Evolutionary conservation across 2,329 filamentous ascomycete genomes (phyloP).

Genomic region (Microcyclospora tardicrescens): DNA sequence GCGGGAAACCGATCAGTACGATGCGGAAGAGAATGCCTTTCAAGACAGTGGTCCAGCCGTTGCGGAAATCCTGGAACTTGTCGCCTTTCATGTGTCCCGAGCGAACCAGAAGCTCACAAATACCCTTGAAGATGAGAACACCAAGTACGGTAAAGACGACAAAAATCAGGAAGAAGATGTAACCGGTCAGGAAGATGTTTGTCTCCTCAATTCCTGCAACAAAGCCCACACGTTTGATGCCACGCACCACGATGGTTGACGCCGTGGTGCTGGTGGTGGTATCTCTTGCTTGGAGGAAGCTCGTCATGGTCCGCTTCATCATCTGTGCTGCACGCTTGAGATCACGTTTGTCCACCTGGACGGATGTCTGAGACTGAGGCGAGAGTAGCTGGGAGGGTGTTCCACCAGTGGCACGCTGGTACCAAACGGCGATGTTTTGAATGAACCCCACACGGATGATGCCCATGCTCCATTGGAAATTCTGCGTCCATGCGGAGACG

Average conservation of each 20-base stretch:
- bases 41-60: constrained; percentile 82
- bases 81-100: constrained; percentile 67
- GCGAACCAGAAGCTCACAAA: constrained; percentile 64
- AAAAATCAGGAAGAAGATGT: constrained; percentile 80
- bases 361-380: constrained; percentile 59
- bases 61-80: constrained; percentile 85
- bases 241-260: constrained; percentile 47
- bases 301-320: constrained; percentile 40
- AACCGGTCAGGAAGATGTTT: constrained; percentile 85
- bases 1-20: constrained; percentile 78
- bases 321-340: constrained; percentile 33
- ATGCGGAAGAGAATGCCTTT: constrained; percentile 90
- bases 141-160: constrained; percentile 59
- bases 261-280: constrained; percentile 20
- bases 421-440: constrained; percentile 86
- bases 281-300: constrained; percentile 11
- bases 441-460: constrained; percentile 81
- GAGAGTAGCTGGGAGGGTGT: constrained; percentile 68
- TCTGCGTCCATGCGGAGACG: constrained; percentile 86
- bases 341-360: constrained; percentile 67
- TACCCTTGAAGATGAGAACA: constrained; percentile 66
- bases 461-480: constrained; percentile 97
- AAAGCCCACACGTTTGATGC: constrained; percentile 84
- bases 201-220: constrained; percentile 71
- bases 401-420: constrained; percentile 84